Conservation (phyloP, 2,329 filamentous ascomycete species). For the Hypoxylon rubiginosum region DNA sequence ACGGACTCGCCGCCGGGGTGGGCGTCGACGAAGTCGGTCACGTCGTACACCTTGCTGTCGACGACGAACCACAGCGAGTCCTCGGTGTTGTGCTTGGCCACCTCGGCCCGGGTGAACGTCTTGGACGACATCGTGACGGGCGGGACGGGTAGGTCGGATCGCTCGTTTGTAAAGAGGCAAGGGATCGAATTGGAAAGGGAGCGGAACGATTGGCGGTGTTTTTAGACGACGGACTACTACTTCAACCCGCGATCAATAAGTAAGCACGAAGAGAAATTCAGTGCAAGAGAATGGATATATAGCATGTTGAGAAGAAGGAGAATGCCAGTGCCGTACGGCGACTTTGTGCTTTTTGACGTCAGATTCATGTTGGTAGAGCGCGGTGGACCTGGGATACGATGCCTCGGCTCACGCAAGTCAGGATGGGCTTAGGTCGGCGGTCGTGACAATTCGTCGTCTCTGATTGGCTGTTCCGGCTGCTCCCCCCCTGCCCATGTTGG, state of each 20-base stretch:
- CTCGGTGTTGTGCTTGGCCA: conserved; percentile 80
- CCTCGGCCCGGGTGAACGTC: conserved; percentile 72
- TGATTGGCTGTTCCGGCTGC: conserved; percentile 32
- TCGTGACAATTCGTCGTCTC: conserved; percentile 21
- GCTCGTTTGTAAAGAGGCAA: not conserved
- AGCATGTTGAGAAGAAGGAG: conserved; percentile 1
- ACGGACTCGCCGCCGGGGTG: conserved; percentile 88
- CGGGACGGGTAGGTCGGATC: not conserved
- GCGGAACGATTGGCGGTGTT: not conserved
- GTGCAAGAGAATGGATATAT: conserved; percentile 11
- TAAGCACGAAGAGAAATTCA: not conserved
- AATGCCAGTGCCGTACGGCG: not conserved
- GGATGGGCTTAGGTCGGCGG: not conserved
- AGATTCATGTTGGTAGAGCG: conserved; percentile 16
- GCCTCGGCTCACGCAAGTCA: conserved; percentile 24
- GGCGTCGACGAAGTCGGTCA: conserved; percentile 86
- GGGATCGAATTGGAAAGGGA: not conserved
- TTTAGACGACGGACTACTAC: conserved; percentile 1
- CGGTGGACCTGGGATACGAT: conserved; percentile 22
- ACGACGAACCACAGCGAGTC: conserved; percentile 87
- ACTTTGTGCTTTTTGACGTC: conserved; percentile 21
- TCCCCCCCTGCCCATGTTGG: not conserved
- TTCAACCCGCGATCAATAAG: not conserved
- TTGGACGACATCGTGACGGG: conserved; percentile 54
- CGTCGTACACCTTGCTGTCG: conserved; percentile 88